A percentile compares a stretch with the other conserved stretches of the same genome.
Conservation (phyloP, 441 rosid genomes). For the Oxalis stricta region DNA sequence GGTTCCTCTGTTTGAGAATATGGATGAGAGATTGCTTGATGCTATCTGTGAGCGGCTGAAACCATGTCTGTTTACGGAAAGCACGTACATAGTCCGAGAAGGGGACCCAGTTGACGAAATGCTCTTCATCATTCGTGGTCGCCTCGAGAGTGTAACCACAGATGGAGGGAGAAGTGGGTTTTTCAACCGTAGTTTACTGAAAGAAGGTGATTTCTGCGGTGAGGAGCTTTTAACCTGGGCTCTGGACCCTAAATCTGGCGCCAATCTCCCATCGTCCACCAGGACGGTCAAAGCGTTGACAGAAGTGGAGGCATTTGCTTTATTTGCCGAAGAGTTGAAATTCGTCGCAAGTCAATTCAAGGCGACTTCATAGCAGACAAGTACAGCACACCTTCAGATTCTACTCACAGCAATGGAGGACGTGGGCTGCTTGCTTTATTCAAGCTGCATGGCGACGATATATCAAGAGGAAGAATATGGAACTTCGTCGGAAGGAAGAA, state of each 20-base stretch:
- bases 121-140: slow-evolving; percentile 92
- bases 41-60: slow-evolving; percentile 90
- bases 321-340: slow-evolving; percentile 72
- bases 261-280: slow-evolving; percentile 81
- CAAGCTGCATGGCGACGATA: slow-evolving; percentile 95
- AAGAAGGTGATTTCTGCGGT: slow-evolving; percentile 88
- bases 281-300: slow-evolving; percentile 72
- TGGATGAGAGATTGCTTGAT: slow-evolving; percentile 89
- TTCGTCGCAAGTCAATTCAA: slow-evolving; percentile 90
- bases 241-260: slow-evolving; percentile 74
- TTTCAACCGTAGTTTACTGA: slow-evolving; percentile 64
- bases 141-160: slow-evolving; percentile 87
- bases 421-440: slow-evolving; percentile 95
- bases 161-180: slow-evolving; percentile 97
- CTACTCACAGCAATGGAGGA: slow-evolving; percentile 96
- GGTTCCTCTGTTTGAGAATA: slow-evolving; percentile 85
- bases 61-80: slow-evolving; percentile 77
- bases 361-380: slow-evolving; percentile 89
- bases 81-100: slow-evolving; percentile 72
- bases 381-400: slow-evolving; percentile 93
- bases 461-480: slow-evolving; percentile 66
- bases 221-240: slow-evolving; percentile 98
- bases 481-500: slow-evolving; percentile 62
- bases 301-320: slow-evolving; percentile 90
- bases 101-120: slow-evolving; percentile 98